Evolutionary conservation across 192 early-diverging fungal genomes (phyloP).

Genomic region (Globomyces pollinis-pini): DNA sequence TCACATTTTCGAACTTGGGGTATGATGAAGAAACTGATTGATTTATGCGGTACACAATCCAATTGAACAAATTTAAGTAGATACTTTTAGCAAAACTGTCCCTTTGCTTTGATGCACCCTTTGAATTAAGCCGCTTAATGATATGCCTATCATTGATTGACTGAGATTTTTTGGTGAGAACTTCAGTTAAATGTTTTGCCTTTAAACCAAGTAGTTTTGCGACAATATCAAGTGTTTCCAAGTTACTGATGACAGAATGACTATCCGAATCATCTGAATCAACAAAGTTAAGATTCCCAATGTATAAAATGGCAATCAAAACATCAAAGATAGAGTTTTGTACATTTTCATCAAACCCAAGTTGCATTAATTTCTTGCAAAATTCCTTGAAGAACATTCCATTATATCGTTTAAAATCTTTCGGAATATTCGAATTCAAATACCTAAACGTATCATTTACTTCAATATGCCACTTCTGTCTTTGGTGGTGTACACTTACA

Average conservation of each 20-base stretch:
- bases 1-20: slow-evolving; percentile 62
- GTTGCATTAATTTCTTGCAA: slow-evolving; percentile 14
- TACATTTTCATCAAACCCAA: slow-evolving; percentile 37
- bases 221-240: slow-evolving; percentile 50
- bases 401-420: slow-evolving; percentile 1
- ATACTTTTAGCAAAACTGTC: slow-evolving; percentile 67
- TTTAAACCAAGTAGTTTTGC: slow-evolving; percentile 71
- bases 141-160: slow-evolving; percentile 66
- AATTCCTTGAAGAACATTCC: too few species aligned
- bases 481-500: slow-evolving; percentile 45
- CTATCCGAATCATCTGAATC: slow-evolving; percentile 44
- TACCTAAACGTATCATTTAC: slow-evolving; percentile 44
- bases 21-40: slow-evolving; percentile 63
- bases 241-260: slow-evolving; percentile 59
- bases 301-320: slow-evolving; percentile 71
- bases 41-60: slow-evolving; percentile 78
- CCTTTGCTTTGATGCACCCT: slow-evolving; percentile 64
- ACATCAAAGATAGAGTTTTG: slow-evolving; percentile 62
- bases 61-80: slow-evolving; percentile 65
- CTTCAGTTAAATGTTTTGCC: slow-evolving; percentile 45
- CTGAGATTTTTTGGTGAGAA: slow-evolving; percentile 63
- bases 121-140: slow-evolving; percentile 70
- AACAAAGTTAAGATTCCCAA: slow-evolving; percentile 76
- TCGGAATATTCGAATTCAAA: slow-evolving; percentile 34
- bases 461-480: too few species aligned